Conservation (phyloP, 1,139 yeast genomes). For the Groenewaldozyma auringiensis region DNA sequence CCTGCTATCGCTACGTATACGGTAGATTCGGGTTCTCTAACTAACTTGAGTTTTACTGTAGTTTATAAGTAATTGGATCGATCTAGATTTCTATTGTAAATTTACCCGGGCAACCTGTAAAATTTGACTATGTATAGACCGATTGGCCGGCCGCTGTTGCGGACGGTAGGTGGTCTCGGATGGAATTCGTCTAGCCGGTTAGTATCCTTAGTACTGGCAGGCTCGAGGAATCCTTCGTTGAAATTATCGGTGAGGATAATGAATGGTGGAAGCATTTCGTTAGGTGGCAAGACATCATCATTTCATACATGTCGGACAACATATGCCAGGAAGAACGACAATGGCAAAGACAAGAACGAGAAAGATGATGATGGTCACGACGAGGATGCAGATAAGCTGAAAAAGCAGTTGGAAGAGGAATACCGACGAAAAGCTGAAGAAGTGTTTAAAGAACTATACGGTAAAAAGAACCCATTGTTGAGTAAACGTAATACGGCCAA, state of each 20-base stretch:
- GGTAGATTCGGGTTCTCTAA: too few relatives aligned
- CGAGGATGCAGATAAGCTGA: background rate
- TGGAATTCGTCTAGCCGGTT: background rate
- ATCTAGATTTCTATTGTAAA: too few relatives aligned
- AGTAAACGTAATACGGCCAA: background rate
- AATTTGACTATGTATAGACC: conserved; percentile 1
- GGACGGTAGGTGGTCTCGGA: background rate
- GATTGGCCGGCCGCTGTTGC: conserved; percentile 1
- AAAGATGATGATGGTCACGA: background rate
- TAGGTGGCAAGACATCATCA: background rate
- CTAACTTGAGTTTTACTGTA: background rate
- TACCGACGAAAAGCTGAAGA: conserved; percentile 2
- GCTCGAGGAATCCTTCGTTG: background rate
- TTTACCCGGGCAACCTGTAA: background rate
- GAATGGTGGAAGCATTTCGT: background rate
- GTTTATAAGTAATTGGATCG: too few relatives aligned
- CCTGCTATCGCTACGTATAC: too few relatives aligned
- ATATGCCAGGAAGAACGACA: background rate
- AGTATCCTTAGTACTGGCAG: background rate
- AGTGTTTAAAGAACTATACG: conserved; percentile 1
- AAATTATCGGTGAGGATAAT: background rate
- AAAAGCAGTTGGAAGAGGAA: background rate
- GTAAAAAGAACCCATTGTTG: background rate
- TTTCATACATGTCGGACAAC: background rate
- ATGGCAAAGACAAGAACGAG: background rate